Evolutionary conservation across 163 green algal species (phyloP).

Genomic region (Chlorella variabilis): DNA sequence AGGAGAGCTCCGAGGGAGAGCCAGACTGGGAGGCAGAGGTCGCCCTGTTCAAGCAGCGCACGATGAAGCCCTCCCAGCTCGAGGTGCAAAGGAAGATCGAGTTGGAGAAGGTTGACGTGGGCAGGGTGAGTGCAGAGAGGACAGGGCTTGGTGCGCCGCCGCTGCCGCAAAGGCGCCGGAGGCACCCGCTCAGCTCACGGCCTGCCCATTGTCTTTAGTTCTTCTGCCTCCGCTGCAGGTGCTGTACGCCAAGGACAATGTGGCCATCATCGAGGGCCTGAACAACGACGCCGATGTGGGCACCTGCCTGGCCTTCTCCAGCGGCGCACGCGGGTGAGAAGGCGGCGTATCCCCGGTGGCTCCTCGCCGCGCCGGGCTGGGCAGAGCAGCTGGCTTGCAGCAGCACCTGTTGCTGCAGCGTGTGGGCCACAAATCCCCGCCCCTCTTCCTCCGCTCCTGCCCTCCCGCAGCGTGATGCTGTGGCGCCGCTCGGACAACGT

Average conservation of each 20-base stretch:
- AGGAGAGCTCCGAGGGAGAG: constrained; percentile 54
- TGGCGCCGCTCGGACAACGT: constrained; percentile 87
- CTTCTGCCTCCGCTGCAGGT: constrained; percentile 64
- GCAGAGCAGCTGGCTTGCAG: no score
- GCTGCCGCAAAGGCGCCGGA: background rate
- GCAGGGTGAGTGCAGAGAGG: constrained; percentile 62
- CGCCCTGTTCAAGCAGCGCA: constrained; percentile 85
- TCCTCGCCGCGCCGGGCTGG: no score
- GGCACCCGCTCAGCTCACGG: no score
- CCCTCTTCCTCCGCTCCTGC: no score
- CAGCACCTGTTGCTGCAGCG: no score
- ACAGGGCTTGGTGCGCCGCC: background rate
- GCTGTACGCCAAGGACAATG: constrained; percentile 65
- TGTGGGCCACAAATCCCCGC: no score
- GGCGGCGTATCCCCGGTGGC: no score
- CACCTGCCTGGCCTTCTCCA: constrained; percentile 81
- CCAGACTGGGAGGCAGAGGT: constrained; percentile 90
- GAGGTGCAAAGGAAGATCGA: constrained; percentile 80
- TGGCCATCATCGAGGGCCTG: constrained; percentile 86
- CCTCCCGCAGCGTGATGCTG: constrained; percentile 76
- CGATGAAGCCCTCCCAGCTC: constrained; percentile 78
- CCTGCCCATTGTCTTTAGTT: background rate
- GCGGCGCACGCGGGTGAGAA: constrained; percentile 73
- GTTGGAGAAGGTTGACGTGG: constrained; percentile 70
- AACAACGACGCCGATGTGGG: constrained; percentile 87